A percentile compares a stretch with the other conserved stretches of the same genome.
Evolutionary conservation across 352 stramenopile species (phyloP).

Genomic region (Phytopythium sindhum): DNA sequence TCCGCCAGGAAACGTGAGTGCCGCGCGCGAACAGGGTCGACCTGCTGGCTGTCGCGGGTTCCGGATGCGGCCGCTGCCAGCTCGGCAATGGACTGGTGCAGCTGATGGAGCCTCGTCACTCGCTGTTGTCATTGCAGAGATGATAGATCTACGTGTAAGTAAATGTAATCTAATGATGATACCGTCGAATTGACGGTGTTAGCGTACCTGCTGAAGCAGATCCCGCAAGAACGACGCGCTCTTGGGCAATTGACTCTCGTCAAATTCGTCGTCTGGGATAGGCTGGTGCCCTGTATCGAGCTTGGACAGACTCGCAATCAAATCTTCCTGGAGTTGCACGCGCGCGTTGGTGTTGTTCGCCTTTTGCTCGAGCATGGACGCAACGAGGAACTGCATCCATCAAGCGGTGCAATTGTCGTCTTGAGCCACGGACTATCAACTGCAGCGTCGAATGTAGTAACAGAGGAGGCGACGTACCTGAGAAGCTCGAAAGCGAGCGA

Average conservation of each 20-base stretch:
- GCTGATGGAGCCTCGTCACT: constrained; percentile 50
- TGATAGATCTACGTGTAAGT: neutral
- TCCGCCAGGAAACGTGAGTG: constrained; percentile 53
- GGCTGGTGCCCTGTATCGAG: neutral
- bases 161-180: neutral
- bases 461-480: constrained; percentile 19
- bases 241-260: neutral
- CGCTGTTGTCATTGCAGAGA: constrained; percentile 27
- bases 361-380: constrained; percentile 62
- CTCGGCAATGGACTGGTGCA: constrained; percentile 56
- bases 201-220: constrained; percentile 59
- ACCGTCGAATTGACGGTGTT: too few species aligned
- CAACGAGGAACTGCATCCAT: constrained; percentile 39
- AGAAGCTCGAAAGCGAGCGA: constrained; percentile 49
- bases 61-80: constrained; percentile 33
- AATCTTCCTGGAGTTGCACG: constrained; percentile 25
- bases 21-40: constrained; percentile 39
- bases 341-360: constrained; percentile 38
- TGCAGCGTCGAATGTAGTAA: neutral
- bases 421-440: neutral
- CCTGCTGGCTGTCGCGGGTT: constrained; percentile 1
- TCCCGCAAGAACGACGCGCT: constrained; percentile 45
- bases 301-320: constrained; percentile 16
- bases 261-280: neutral
- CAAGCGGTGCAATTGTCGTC: neutral